Evolutionary conservation across 257 asterid genomes (phyloP).

Genomic region (Asclepias syriaca): DNA sequence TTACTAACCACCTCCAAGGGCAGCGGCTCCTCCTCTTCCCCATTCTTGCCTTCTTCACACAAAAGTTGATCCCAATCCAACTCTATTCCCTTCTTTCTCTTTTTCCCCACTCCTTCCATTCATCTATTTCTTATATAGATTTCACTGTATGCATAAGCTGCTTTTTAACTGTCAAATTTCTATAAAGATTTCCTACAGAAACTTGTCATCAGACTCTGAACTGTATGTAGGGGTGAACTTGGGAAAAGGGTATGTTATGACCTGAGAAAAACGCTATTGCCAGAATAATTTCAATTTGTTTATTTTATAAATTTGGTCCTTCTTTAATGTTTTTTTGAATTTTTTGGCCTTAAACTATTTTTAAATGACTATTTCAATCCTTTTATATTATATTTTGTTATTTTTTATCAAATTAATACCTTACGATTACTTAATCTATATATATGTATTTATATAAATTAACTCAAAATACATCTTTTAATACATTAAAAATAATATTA

Average conservation of each 20-base stretch:
- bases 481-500: no score
- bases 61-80: conserved; percentile 21
- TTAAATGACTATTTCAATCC: no score
- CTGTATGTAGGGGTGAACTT: background rate
- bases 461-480: no score
- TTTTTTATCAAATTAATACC: no score
- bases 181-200: background rate
- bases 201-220: background rate
- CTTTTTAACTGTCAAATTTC: background rate
- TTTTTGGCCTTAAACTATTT: no score
- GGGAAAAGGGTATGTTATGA: background rate
- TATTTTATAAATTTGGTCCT: background rate
- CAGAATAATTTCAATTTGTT: background rate
- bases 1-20: conserved; percentile 14
- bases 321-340: no score
- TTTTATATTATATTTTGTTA: no score
- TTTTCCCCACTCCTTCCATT: conserved; percentile 12
- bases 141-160: conserved; percentile 2
- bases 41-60: background rate
- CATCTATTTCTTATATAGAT: conserved; percentile 1
- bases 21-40: conserved; percentile 20
- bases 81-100: conserved; percentile 2
- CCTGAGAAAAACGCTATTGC: background rate
- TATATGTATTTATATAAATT: no score
- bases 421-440: no score